These are phyloP conservation scores for Raffaelea albimanens DNA, from an alignment of 2,329 filamentous ascomycete species.

Conservation along the genomic window DNA sequence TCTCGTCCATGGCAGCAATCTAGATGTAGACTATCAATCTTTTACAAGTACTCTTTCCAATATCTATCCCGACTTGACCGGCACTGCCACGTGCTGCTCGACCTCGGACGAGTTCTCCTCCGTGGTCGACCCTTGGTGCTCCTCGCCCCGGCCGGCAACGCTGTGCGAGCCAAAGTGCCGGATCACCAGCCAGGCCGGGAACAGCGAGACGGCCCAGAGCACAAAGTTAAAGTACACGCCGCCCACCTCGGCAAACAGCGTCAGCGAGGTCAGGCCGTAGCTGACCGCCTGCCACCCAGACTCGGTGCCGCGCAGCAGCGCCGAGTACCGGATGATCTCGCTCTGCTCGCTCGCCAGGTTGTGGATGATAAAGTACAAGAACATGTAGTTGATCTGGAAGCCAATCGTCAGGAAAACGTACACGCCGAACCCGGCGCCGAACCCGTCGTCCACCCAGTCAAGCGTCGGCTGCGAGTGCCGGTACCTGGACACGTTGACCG, in stretches of 20 bases:
- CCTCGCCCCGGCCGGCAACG: background rate
- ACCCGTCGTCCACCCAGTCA: constrained; percentile 56
- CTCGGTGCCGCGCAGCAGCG: constrained; percentile 59
- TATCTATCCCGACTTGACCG: no score
- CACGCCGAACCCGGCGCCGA: constrained; percentile 57
- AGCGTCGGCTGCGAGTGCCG: constrained; percentile 45
- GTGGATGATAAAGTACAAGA: constrained; percentile 62
- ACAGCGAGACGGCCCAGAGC: constrained; percentile 54
- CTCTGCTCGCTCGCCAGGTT: constrained; percentile 52
- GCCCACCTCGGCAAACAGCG: constrained; percentile 54
- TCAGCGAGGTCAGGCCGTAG: constrained; percentile 56
- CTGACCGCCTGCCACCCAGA: constrained; percentile 65
- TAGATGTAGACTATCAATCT: no score
- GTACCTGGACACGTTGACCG: constrained; percentile 54
- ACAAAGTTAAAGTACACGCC: constrained; percentile 63
- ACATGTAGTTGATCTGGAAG: constrained; percentile 68
- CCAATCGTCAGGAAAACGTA: constrained; percentile 58
- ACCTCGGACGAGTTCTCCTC: no score
- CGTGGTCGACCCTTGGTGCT: no score
- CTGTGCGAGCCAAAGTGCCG: constrained; percentile 36
- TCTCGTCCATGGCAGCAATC: no score
- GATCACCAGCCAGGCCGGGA: constrained; percentile 61
- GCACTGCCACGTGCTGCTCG: no score
- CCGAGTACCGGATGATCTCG: constrained; percentile 59
- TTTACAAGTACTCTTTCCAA: no score